Base-by-base conservation (phyloP, 2,329 filamentous ascomycete species). In the Neofusicoccum umdonicola region DNA sequence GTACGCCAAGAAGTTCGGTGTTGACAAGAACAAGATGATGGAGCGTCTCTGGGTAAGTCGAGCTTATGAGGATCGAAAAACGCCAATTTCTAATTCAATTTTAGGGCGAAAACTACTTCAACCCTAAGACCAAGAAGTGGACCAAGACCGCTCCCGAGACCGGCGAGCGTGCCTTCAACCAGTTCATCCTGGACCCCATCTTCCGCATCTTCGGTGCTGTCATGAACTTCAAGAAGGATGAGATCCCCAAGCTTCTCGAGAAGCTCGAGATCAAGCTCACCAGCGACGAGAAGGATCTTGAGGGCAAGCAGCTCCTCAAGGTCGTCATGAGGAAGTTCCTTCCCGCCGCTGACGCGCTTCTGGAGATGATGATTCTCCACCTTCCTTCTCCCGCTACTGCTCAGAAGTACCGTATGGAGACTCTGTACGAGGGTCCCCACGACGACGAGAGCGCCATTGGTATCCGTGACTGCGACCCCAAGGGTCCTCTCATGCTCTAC, bases 351-450 rank as follows among this genome's bases (percentile, higher is more conserved):
- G 95, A 99, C 83, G 96, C 94, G 75, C 91, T 99, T 71, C 84
- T 99, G 80, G 95, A 99, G 88, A 99, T 99, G 95, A 96, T 99
- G 92, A 94, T 98, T 85, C 91, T 99, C 78, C 95, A 99, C 84
- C 87, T 99, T 77, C 95, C 95, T 76, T 98, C 95, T 71, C 95
- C 95, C 79, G 87, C 92, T 75, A 96, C 92, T 71, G 95, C 95
- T 73, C 95, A 99, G 87, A 91, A 85, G 82, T 99, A 99, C 88
- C 95, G 95, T 90, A 90, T 87, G 77, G 95, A 98, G 88, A 97
- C 93, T 79, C 88, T 99, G 71, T 99, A 99, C 86, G 95, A 99
- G 87, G 95, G 95, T 87, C 95, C 95, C 74, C 77, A 84, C 66
- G 95, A 99, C 79, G 95, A 99, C 76, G 90, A 92, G 82, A 89